Evolutionary conservation across 2,329 filamentous ascomycete genomes (phyloP).

Genomic region (Endothia cerciana): DNA sequence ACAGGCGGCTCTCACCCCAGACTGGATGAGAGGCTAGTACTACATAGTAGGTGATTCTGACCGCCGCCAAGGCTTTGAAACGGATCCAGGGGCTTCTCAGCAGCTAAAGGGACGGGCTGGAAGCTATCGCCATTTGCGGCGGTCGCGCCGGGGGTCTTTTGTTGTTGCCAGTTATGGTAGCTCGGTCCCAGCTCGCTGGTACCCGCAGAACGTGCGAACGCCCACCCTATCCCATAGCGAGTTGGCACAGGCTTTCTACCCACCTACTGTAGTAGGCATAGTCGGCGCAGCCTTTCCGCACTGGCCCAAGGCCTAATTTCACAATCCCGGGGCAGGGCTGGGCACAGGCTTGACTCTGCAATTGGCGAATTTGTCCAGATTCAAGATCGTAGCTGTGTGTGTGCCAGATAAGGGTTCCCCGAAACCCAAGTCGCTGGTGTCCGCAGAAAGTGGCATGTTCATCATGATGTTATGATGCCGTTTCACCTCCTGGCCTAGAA

Average conservation of each 20-base stretch:
- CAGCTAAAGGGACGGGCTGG: too few relatives aligned
- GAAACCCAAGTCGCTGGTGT: too few relatives aligned
- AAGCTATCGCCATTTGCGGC: slow-evolving; percentile 1
- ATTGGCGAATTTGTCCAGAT: not conserved
- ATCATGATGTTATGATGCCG: not conserved
- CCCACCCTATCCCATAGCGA: not conserved
- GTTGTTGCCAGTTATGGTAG: not conserved
- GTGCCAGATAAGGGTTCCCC: not conserved
- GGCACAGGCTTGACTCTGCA: too few relatives aligned
- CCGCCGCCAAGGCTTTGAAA: too few relatives aligned
- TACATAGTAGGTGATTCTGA: too few relatives aligned
- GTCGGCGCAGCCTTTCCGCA: not conserved
- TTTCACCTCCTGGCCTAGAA: not conserved
- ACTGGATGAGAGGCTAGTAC: not conserved
- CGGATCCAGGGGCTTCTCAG: not conserved
- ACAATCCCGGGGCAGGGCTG: too few relatives aligned
- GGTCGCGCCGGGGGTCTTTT: not conserved
- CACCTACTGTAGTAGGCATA: not conserved
- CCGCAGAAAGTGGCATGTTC: too few relatives aligned
- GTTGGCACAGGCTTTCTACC: not conserved
- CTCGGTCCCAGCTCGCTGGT: slow-evolving; percentile 10
- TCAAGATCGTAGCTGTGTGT: not conserved
- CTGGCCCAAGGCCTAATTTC: not conserved
- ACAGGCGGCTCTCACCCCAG: not conserved
- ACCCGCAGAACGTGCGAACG: not conserved